Evolutionary conservation across 495 filamentous ascomycete genomes (phyloP).

Genomic region (Penicillium ochrochloron): DNA sequence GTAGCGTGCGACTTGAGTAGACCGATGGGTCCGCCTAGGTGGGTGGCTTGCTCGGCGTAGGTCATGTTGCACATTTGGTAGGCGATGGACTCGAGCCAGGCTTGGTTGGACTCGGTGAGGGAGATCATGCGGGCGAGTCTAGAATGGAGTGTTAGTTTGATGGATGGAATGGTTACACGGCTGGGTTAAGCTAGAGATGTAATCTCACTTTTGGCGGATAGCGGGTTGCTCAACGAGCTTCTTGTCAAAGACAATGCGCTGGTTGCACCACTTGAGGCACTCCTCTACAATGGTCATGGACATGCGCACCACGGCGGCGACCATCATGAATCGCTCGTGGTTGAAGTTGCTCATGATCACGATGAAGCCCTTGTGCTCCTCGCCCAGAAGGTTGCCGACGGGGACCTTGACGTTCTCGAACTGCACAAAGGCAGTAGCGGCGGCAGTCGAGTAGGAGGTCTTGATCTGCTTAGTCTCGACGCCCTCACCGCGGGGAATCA

Average conservation of each 20-base stretch:
- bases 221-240: constrained; percentile 80
- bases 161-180: neutral
- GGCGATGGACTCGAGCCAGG: constrained; percentile 83
- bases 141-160: constrained; percentile 11
- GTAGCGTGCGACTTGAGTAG: constrained; percentile 81
- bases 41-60: constrained; percentile 75
- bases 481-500: constrained; percentile 71
- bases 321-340: constrained; percentile 78
- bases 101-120: constrained; percentile 77
- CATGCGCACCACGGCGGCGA: constrained; percentile 64
- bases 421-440: constrained; percentile 79
- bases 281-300: constrained; percentile 77
- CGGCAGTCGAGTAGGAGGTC: constrained; percentile 80
- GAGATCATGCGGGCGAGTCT: constrained; percentile 86
- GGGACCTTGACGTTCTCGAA: constrained; percentile 90
- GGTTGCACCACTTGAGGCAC: constrained; percentile 87
- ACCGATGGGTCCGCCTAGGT: constrained; percentile 80
- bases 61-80: constrained; percentile 89
- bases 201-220: constrained; percentile 74
- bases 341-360: constrained; percentile 92
- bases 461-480: constrained; percentile 82
- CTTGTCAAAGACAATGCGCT: constrained; percentile 85
- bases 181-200: neutral
- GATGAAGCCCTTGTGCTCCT: constrained; percentile 85
- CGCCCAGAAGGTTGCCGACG: constrained; percentile 74